Conservation (phyloP, 2,329 filamentous ascomycete species). For the Aspergillus sp. region DNA sequence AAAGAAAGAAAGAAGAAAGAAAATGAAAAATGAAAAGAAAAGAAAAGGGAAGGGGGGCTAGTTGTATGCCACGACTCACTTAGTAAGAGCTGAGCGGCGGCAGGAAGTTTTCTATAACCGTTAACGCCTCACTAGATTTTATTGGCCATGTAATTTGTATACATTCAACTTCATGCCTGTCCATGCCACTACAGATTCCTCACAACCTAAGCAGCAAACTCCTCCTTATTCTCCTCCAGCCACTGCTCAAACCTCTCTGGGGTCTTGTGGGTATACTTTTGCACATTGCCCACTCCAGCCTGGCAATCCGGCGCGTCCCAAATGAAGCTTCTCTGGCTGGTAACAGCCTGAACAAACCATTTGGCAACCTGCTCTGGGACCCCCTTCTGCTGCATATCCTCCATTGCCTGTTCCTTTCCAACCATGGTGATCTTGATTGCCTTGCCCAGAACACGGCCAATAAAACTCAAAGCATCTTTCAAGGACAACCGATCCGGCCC, state of each 20-base stretch:
- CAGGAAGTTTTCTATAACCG: no score
- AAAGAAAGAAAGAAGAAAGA: no score
- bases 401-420: constrained; percentile 16
- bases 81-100: no score
- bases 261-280: constrained; percentile 24
- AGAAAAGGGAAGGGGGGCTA: no score
- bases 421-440: constrained; percentile 20
- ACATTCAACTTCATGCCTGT: no score
- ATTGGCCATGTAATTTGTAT: no score
- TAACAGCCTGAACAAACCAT: neutral
- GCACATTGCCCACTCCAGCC: constrained; percentile 21
- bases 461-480: constrained; percentile 18
- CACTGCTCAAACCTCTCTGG: constrained; percentile 27
- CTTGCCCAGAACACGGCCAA: constrained; percentile 26
- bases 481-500: constrained; percentile 30
- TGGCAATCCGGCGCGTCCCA: constrained; percentile 3
- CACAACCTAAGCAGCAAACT: no score
- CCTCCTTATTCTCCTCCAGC: constrained; percentile 22
- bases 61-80: no score
- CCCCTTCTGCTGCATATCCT: constrained; percentile 6
- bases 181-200: no score
- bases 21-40: no score
- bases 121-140: no score
- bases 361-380: constrained; percentile 11
- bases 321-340: no score